A percentile compares a stretch with the other conserved stretches of the same genome.
Conservation (phyloP, 208 protist species). For the Acanthamoeba healyi region DNA sequence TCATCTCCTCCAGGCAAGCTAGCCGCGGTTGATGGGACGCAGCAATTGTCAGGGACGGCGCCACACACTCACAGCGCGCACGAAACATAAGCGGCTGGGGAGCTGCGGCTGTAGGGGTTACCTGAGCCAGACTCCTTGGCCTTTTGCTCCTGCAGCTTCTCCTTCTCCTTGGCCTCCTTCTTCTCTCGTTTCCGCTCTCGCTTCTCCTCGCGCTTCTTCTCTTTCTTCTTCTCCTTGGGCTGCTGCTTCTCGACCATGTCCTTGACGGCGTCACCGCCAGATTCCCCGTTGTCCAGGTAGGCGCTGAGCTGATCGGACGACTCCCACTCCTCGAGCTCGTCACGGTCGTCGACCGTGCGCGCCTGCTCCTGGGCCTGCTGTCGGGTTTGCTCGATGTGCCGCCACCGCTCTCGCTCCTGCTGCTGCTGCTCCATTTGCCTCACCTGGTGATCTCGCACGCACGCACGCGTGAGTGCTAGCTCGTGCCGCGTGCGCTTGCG, state of each 20-base stretch:
- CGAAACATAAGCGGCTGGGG: too few relatives aligned
- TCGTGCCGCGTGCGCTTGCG: not conserved
- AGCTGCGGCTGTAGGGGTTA: too few relatives aligned
- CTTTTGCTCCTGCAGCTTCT: slow-evolving; percentile 16
- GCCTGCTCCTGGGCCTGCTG: not conserved
- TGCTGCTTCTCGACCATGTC: not conserved
- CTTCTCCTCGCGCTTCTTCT: not conserved
- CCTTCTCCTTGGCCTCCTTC: slow-evolving; percentile 39
- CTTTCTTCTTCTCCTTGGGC: slow-evolving; percentile 1
- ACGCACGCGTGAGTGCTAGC: not conserved
- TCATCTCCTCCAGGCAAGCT: not conserved
- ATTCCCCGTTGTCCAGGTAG: not conserved
- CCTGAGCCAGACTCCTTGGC: not conserved
- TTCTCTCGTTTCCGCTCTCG: slow-evolving; percentile 40
- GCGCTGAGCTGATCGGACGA: not conserved
- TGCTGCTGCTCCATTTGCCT: slow-evolving; percentile 14
- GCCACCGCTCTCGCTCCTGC: not conserved
- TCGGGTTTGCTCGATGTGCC: not conserved
- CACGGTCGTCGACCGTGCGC: not conserved
- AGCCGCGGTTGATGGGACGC: not conserved
- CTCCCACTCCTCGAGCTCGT: slow-evolving; percentile 42
- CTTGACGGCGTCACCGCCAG: not conserved
- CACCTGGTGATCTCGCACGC: not conserved
- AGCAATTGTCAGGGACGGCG: not conserved
- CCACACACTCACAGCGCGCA: not conserved